A percentile compares a stretch with the other conserved stretches of the same genome.
phyloP scores from a whole-genome alignment of 495 filamentous ascomycete genomes.

The Pyrenula massariospora region DNA sequence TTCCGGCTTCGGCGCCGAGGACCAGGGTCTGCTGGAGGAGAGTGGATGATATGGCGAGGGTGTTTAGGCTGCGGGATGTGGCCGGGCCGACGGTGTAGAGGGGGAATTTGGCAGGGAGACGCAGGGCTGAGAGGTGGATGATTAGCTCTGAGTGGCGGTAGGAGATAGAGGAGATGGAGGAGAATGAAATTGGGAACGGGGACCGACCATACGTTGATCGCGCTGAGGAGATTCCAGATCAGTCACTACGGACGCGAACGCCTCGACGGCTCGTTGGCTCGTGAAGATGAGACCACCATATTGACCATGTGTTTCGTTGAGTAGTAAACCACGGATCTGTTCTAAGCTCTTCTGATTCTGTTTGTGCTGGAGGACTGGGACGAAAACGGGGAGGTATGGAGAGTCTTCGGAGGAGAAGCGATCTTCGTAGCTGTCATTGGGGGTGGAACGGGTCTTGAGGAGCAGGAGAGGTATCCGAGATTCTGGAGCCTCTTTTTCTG shows the following conservation, averaged over 20 bases:
- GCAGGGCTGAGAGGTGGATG: constrained; percentile 8
- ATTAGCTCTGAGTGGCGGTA: neutral
- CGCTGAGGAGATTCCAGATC: constrained; percentile 14
- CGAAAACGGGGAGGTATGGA: constrained; percentile 46
- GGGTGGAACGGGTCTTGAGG: constrained; percentile 75
- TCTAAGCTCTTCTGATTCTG: constrained; percentile 36
- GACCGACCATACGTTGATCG: constrained; percentile 5
- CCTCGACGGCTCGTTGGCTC: constrained; percentile 87
- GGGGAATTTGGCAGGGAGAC: constrained; percentile 40
- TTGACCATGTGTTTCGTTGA: constrained; percentile 13
- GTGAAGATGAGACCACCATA: constrained; percentile 91
- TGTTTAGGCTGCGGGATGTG: constrained; percentile 59
- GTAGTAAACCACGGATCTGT: constrained; percentile 29
- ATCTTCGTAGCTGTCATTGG: constrained; percentile 68
- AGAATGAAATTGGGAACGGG: constrained; percentile 6
- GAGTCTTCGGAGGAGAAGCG: constrained; percentile 41
- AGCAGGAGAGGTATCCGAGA: constrained; percentile 51
- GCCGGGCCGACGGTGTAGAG: constrained; percentile 91
- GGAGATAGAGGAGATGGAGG: constrained; percentile 2
- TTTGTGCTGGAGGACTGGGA: constrained; percentile 74
- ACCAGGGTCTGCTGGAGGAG: constrained; percentile 28
- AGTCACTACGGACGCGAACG: constrained; percentile 56
- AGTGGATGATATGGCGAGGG: constrained; percentile 28
- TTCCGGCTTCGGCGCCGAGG: constrained; percentile 69
- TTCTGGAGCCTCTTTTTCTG: no score